Evolutionary conservation across 129 eudicot genomes (phyloP), one percentile per base, ranked within the genome.

Genomic region (Gnaphalium uliginosum): DNA sequence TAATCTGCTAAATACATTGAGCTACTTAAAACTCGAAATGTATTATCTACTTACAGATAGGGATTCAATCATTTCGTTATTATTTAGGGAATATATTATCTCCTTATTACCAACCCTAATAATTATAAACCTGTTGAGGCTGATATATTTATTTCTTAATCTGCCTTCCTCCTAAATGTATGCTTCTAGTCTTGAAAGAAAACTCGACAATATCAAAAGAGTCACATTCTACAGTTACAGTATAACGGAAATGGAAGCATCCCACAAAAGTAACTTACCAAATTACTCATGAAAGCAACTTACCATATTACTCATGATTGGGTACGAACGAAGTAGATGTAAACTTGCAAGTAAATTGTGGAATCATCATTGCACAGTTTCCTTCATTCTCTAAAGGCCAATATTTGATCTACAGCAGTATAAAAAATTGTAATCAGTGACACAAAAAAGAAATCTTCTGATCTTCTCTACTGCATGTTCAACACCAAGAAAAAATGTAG

Each of bases 301-400:
- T 82, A 82, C 92, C 89, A 87, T 87, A 71, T 64, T 87, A 80
- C 58, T 81, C 86, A 60, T 69, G 67, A 32, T 19, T 76, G 51
- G 67, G 33, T 63, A 72, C 48, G 25, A 37, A 57, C 63, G 46
- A 67, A 46, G 51, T 29, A 32, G 51, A 78, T 76, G 53, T 62
- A 68, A 56, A 60, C 23, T 57, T 57, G 62, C 62, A 57, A 21
- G 62, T 57, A 57, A 22, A 57, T 57, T 57, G 62, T 57, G 53
- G 75, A 76, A 76, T 63, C 86, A 78, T 74, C 53, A 61, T 46
- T 27, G 62, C 59, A 39, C 79, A 22, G 27, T 51, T 62, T 35
- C 72, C 64, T 29, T 62, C 83, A 81, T 50, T 33, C 74, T 77
- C 67, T 71, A 60, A 76, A 13, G 51, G 29, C 43, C 13, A 43